Evolutionary conservation across 495 filamentous ascomycete genomes (phyloP).

Genomic region (Podospora pseudopauciseta): DNA sequence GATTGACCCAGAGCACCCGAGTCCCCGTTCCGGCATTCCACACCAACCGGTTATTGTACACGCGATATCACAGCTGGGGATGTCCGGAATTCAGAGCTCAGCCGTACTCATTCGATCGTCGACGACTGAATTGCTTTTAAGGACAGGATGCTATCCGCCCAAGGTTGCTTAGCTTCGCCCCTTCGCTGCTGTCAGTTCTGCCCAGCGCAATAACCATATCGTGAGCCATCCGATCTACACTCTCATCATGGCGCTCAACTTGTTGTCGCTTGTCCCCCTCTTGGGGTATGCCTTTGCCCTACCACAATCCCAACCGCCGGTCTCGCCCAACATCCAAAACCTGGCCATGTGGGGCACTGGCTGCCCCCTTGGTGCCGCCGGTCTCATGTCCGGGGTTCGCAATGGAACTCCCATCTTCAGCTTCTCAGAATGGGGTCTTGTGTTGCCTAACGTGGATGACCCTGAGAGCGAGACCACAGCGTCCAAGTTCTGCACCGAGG

Average conservation of each 20-base stretch:
- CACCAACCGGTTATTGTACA: background rate
- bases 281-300: background rate
- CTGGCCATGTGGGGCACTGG: conserved; percentile 27
- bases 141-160: background rate
- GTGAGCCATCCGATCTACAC: background rate
- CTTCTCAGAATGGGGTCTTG: conserved; percentile 25
- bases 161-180: background rate
- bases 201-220: background rate
- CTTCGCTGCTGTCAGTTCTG: background rate
- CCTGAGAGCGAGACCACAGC: background rate
- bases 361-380: conserved; percentile 25
- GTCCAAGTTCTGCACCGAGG: conserved; percentile 26
- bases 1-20: background rate
- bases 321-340: conserved; percentile 11
- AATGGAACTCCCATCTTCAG: conserved; percentile 23
- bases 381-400: conserved; percentile 15
- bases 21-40: background rate
- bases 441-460: conserved; percentile 12
- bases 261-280: background rate
- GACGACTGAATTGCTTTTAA: background rate
- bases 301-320: background rate
- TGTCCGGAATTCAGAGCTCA: background rate
- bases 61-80: background rate
- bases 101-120: background rate
- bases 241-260: background rate